Evolutionary conservation across 805 yeast genomes (phyloP), one percentile per base, ranked within the genome.

Genomic region (Ogataea nakhonphanomensis): DNA sequence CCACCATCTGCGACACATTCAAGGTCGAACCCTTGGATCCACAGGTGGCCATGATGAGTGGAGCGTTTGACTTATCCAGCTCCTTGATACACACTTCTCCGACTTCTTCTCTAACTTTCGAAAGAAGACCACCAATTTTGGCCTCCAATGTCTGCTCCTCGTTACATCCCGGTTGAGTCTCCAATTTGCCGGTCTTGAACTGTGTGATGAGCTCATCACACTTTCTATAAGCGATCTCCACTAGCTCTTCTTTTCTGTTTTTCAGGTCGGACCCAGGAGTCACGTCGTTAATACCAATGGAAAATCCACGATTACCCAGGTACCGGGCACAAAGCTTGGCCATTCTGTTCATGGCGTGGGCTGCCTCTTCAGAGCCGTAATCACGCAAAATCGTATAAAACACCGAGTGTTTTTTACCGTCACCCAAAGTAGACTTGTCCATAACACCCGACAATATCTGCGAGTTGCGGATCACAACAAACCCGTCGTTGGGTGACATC

Each of bases 1-100:
- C 99, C 74, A 93, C 98, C 99, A 93, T 93, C 71, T 93, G 99
- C 10, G 99, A 93, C 23, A 93, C 99, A 64, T 93, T 93, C 48
- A 95, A 76, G 0, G 96, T 89, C 28, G 98, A 93, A 66, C 99
- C 99, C 65, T 93, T 93, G 30, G 98, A 91, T 54, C 99, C 99
- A 75, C 98, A 93, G 1, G 96, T 87, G 9, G 99, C 97, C 99
- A 93, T 93, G 59, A 93, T 91, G 57, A 93, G 75, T 29, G 99
- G 99, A 17, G 99, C 96, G 61, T 93, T 93, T 36, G 88, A 76
- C 37, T 83, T 78, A 50, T 86, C 96, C 44, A 93, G 71, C 65
- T 93, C 98, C 39, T 74, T 78, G 58, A 95, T 91, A 73, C 99
- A 95, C 45, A 89, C 95, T 51, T 91, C 98, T 63, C 99, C 99